Evolutionary conservation across 208 protist genomes (phyloP).

Genomic region (Leishmania arabica): DNA sequence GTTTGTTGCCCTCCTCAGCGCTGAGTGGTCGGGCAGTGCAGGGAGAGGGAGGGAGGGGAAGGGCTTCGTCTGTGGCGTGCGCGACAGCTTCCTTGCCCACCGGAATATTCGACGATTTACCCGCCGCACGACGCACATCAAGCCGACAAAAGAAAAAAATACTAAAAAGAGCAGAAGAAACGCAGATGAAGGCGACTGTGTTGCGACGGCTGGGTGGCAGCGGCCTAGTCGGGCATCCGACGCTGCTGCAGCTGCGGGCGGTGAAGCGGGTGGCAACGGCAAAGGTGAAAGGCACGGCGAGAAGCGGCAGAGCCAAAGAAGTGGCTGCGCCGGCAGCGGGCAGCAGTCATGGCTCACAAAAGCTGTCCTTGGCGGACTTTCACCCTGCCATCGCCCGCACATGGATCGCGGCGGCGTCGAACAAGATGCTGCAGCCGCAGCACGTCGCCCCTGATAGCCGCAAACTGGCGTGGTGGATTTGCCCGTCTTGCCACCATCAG

Average conservation of each 20-base stretch:
- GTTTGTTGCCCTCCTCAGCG: neutral
- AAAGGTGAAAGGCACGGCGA: neutral
- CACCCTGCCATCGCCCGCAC: slow-evolving; percentile 63
- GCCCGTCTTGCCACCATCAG: slow-evolving; percentile 57
- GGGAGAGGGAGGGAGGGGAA: neutral
- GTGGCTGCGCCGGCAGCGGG: neutral
- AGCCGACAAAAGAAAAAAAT: too few relatives aligned
- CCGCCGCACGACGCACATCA: neutral
- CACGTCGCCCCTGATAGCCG: slow-evolving; percentile 66
- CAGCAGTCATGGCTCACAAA: neutral
- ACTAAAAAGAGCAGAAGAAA: neutral
- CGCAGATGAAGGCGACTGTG: neutral
- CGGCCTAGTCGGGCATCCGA: slow-evolving; percentile 5
- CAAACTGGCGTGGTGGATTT: slow-evolving; percentile 85
- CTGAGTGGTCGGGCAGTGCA: neutral
- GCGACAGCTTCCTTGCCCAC: neutral
- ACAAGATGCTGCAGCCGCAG: slow-evolving; percentile 82
- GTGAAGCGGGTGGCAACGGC: neutral
- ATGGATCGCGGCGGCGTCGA: slow-evolving; percentile 78
- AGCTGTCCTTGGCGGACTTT: slow-evolving; percentile 49
- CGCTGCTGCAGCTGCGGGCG: neutral
- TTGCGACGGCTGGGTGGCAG: slow-evolving; percentile 1
- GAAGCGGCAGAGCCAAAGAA: neutral
- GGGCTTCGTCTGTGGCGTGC: neutral
- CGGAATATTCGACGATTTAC: neutral